Evolutionary conservation across 2,329 filamentous ascomycete species (phyloP).

Genomic region (Aureobasidium sp.): DNA sequence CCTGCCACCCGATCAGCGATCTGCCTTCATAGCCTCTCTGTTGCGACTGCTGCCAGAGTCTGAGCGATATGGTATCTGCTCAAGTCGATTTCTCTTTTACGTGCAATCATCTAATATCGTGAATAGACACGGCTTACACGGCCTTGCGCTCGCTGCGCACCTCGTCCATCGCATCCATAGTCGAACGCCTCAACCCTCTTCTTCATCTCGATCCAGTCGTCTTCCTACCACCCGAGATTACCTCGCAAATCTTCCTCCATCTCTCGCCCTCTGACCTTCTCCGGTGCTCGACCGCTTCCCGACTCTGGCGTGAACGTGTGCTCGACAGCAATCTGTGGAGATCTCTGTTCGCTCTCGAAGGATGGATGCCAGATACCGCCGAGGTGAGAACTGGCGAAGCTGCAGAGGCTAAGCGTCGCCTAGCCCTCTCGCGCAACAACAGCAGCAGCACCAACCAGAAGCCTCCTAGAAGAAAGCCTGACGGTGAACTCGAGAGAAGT

Average conservation of each 20-base stretch:
- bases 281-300: slow-evolving; percentile 69
- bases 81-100: not conserved
- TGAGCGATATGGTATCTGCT: slow-evolving; percentile 18
- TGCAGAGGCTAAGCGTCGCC: slow-evolving; percentile 8
- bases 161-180: slow-evolving; percentile 70
- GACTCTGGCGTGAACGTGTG: slow-evolving; percentile 73
- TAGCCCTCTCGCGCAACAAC: slow-evolving; percentile 2
- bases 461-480: slow-evolving; percentile 41
- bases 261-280: slow-evolving; percentile 76
- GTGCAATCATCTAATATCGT: not conserved
- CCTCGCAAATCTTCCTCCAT: slow-evolving; percentile 79
- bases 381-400: slow-evolving; percentile 25
- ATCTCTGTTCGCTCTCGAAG: slow-evolving; percentile 72
- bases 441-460: not conserved
- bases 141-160: slow-evolving; percentile 74
- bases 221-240: slow-evolving; percentile 83
- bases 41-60: slow-evolving; percentile 10
- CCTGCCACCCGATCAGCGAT: slow-evolving; percentile 19
- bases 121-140: slow-evolving; percentile 70
- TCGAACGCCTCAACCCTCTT: slow-evolving; percentile 70
- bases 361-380: slow-evolving; percentile 52
- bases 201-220: slow-evolving; percentile 89
- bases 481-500: slow-evolving; percentile 44
- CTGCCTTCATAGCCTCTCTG: slow-evolving; percentile 15
- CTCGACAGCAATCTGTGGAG: slow-evolving; percentile 84